phyloP scores from a whole-genome alignment of 2,329 filamentous ascomycete genomes.

The Epichloe coenophiala region DNA sequence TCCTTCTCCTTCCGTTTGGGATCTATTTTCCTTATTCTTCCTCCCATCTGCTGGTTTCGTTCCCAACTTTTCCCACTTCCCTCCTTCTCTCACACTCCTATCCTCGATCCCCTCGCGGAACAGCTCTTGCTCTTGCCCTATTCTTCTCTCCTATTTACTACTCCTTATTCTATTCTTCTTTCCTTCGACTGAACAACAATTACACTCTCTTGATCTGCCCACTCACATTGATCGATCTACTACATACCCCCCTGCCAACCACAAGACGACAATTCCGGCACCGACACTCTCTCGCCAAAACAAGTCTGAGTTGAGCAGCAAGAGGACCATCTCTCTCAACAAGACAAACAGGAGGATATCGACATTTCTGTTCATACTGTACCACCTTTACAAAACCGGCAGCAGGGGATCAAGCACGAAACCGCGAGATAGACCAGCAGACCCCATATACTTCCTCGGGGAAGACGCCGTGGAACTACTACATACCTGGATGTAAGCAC shows the following conservation, averaged over 20 bases:
- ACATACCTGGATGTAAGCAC: constrained; percentile 1
- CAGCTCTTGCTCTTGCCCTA: constrained; percentile 1
- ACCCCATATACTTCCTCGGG: background rate
- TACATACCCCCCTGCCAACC: background rate
- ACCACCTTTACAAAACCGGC: background rate
- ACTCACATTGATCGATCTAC: background rate
- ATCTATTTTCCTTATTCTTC: constrained; percentile 5
- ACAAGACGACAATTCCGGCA: no score
- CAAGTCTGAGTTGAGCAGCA: background rate
- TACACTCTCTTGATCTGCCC: background rate
- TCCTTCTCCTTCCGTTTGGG: constrained; percentile 5
- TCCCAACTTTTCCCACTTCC: constrained; percentile 4
- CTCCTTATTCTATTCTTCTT: background rate
- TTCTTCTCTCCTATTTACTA: background rate
- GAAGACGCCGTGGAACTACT: background rate
- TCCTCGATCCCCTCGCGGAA: background rate
- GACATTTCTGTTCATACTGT: background rate
- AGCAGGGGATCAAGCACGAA: background rate
- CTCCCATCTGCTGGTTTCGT: constrained; percentile 4
- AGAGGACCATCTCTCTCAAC: background rate
- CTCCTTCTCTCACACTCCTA: constrained; percentile 3
- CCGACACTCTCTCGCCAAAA: background rate
- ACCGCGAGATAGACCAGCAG: background rate
- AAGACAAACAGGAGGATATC: background rate
- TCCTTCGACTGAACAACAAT: background rate